Conservation (phyloP, 768 basidiomycete genomes). For the Tephrocybe rancida region DNA sequence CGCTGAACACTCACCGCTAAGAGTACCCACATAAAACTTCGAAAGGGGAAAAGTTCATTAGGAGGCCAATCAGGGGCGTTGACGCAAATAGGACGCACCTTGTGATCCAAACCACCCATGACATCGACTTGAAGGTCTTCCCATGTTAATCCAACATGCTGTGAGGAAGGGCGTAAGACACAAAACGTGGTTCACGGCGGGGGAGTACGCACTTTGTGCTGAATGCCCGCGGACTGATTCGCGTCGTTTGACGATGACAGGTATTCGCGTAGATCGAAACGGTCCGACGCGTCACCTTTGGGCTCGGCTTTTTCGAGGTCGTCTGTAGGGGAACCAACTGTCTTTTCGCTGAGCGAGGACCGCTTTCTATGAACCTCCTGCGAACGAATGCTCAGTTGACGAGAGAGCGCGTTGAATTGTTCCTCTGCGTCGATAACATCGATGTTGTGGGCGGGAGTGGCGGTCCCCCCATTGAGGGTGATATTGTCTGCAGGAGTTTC, state of each 20-base stretch:
- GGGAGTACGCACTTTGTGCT: conserved; percentile 50
- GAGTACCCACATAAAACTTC: conserved; percentile 61
- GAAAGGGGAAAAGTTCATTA: not conserved
- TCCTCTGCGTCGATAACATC: conserved; percentile 53
- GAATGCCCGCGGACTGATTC: conserved; percentile 64
- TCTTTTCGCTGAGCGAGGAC: conserved; percentile 25
- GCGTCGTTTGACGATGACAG: conserved; percentile 68
- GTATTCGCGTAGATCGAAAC: conserved; percentile 71
- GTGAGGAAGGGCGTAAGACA: not conserved
- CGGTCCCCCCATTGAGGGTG: conserved; percentile 29
- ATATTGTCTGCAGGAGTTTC: conserved; percentile 30
- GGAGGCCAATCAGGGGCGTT: not conserved
- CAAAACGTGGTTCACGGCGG: not conserved
- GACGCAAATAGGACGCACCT: conserved; percentile 37
- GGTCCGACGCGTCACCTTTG: conserved; percentile 28
- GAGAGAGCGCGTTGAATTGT: conserved; percentile 57
- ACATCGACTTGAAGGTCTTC: conserved; percentile 67
- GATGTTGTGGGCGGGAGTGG: conserved; percentile 33
- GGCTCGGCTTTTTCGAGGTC: conserved; percentile 42
- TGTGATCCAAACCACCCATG: conserved; percentile 54
- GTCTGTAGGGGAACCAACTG: conserved; percentile 44
- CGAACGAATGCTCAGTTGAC: conserved; percentile 37
- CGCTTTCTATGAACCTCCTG: conserved; percentile 19
- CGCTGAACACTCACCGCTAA: conserved; percentile 50
- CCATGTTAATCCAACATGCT: conserved; percentile 79